Base-by-base conservation (phyloP, 306 rosid genomes). In the Medicago lupulina region DNA sequence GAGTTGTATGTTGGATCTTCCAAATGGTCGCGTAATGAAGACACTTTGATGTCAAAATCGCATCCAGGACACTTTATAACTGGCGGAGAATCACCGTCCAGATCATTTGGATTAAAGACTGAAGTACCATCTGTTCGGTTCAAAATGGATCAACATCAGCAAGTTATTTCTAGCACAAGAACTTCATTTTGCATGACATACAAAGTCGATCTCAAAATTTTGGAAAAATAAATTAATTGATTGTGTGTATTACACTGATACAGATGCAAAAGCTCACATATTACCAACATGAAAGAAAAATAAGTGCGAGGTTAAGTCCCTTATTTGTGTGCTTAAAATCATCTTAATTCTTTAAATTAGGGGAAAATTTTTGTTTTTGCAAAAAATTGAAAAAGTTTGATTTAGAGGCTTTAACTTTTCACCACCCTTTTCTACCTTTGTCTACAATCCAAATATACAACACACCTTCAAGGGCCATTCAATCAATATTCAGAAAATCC, bases 51-150 rank as follows among this genome's bases (percentile, higher is more conserved):
- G 70, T 92, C 97, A 69, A 88, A 81, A 66, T 83, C 85, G 72
- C 99, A 95, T 82, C 62, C 76, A 60, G 92, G 90, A 83, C 99
- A 95, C 18, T 70, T 86, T 50, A 90, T 65, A 72, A 79, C 77
- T 66, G 87, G 44, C 23, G 76, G 75, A 9, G 70, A 15, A 64
- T 92, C 96, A 13, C 90, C 97, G 21, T 86, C 93, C 43, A 85
- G 91, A 39, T 89, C 96, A 0, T 85, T 75, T 15, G 81, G 84
- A 66, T 75, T 82, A 70, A 36, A 40, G n/a, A 53, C 69, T 5
- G 84, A 58, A 63, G 5, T 66, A 43, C 62, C 75, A 49, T 86
- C 90, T 85, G 90, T 34, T 41, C 34, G 41, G 57, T 73, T 77
- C 64, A 59, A 41, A 61, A 76, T 28, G 59, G 40, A 54, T 43